These are phyloP conservation scores for Hymenoscyphus fraxineus DNA, from an alignment of 2,329 filamentous ascomycete species.

Conservation along the genomic window DNA sequence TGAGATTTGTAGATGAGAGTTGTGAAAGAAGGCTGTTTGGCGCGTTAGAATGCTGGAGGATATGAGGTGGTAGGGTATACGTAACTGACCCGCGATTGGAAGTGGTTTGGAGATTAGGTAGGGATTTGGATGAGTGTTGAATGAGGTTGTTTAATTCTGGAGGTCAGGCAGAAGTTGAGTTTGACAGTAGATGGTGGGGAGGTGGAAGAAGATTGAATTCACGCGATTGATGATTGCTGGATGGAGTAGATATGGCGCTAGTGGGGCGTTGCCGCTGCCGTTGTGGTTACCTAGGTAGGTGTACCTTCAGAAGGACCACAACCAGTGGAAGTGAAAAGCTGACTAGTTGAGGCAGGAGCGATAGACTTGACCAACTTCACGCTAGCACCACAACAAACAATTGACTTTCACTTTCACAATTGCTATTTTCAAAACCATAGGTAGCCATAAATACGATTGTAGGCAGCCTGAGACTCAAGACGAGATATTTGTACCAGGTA, in stretches of 20 bases:
- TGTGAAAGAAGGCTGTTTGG: conserved; percentile 18
- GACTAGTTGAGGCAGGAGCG: too few relatives aligned
- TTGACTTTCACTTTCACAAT: too few relatives aligned
- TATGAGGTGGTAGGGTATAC: background rate
- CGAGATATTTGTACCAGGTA: too few relatives aligned
- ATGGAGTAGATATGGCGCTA: conserved; percentile 7
- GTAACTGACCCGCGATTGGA: conserved; percentile 9
- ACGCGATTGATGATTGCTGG: background rate
- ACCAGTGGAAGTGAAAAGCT: too few relatives aligned
- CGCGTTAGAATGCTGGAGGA: conserved; percentile 7
- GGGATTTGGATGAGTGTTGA: background rate
- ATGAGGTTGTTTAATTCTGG: conserved; percentile 6
- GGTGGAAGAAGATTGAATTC: conserved; percentile 8
- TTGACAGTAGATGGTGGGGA: conserved; percentile 14
- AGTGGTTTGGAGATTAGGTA: background rate
- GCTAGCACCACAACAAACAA: too few relatives aligned
- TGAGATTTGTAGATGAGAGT: background rate
- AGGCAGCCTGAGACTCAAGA: too few relatives aligned
- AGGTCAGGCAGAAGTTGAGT: conserved; percentile 1
- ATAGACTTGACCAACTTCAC: too few relatives aligned
- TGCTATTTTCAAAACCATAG: too few relatives aligned
- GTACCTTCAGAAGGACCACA: too few relatives aligned
- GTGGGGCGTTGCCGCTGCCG: background rate
- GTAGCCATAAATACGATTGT: too few relatives aligned
- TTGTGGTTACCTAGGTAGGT: too few relatives aligned